phyloP scores from a whole-genome alignment of 352 stramenopile genomes.

The Phytophthora pinifolia region DNA sequence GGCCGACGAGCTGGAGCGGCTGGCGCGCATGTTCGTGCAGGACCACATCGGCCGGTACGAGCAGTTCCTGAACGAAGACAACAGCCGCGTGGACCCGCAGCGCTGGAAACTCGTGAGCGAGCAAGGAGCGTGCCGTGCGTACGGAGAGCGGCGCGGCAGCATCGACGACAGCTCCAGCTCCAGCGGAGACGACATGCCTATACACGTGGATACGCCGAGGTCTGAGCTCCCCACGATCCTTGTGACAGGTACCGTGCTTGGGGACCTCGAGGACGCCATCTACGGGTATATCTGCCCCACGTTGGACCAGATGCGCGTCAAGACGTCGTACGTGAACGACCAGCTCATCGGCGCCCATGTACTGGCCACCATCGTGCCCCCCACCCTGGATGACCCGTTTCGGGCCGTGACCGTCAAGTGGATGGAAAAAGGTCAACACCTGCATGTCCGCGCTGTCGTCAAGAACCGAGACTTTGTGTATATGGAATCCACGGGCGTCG shows the following conservation, averaged over 20 bases:
- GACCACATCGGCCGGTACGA: slow-evolving; percentile 46
- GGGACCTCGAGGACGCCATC: slow-evolving; percentile 47
- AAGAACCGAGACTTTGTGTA: slow-evolving; percentile 62
- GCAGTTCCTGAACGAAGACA: slow-evolving; percentile 33
- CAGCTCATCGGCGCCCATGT: slow-evolving; percentile 43
- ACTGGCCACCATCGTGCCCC: slow-evolving; percentile 35
- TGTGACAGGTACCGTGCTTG: slow-evolving; percentile 38
- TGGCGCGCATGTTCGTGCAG: slow-evolving; percentile 40
- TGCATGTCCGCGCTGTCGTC: slow-evolving; percentile 36
- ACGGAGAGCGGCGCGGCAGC: slow-evolving; percentile 32
- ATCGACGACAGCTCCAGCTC: slow-evolving; percentile 27
- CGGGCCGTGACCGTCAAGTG: slow-evolving; percentile 46
- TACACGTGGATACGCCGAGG: slow-evolving; percentile 27
- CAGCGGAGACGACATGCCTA: slow-evolving; percentile 23
- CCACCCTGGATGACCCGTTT: slow-evolving; percentile 40
- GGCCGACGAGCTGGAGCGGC: slow-evolving; percentile 24
- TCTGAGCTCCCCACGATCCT: slow-evolving; percentile 29
- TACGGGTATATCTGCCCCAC: slow-evolving; percentile 42
- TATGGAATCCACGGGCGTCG: slow-evolving; percentile 47
- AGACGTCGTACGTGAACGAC: slow-evolving; percentile 48
- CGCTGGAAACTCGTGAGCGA: slow-evolving; percentile 48
- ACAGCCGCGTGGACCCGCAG: slow-evolving; percentile 31
- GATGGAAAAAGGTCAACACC: slow-evolving; percentile 41
- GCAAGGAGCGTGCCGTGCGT: slow-evolving; percentile 39
- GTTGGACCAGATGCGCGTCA: slow-evolving; percentile 40